Evolutionary conservation across 1,139 yeast genomes (phyloP).

Genomic region (Entelexis paramagnoliae): DNA sequence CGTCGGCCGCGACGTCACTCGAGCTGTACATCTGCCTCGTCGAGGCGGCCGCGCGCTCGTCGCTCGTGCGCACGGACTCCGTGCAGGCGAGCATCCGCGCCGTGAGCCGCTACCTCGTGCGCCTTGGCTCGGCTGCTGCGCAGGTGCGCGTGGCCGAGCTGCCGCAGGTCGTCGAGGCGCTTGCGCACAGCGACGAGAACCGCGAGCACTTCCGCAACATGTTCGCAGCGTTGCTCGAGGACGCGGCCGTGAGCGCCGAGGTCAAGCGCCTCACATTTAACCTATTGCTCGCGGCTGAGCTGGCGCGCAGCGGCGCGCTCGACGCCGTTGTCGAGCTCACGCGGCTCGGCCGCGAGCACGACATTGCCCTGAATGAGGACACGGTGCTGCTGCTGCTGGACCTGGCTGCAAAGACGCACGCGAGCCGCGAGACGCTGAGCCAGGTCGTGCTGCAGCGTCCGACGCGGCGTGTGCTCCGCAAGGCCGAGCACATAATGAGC

Average conservation of each 20-base stretch:
- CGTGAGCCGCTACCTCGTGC: constrained; percentile 22
- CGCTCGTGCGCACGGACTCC: constrained; percentile 17
- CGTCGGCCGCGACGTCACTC: constrained; percentile 9
- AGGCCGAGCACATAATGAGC: constrained; percentile 3
- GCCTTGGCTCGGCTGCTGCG: constrained; percentile 25
- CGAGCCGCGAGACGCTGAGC: constrained; percentile 4
- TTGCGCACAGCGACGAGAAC: constrained; percentile 34
- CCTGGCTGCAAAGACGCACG: constrained; percentile 3
- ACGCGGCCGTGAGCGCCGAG: constrained; percentile 20
- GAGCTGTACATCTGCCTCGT: constrained; percentile 25
- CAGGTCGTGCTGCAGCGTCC: constrained; percentile 10
- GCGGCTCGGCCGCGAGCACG: constrained; percentile 17
- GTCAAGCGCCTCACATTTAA: constrained; percentile 27
- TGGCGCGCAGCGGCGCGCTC: constrained; percentile 6
- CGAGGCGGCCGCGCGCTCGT: constrained; percentile 26
- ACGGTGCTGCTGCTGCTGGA: constrained; percentile 18
- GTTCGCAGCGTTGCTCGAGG: constrained; percentile 19
- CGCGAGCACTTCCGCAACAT: constrained; percentile 55
- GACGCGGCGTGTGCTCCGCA: constrained; percentile 1
- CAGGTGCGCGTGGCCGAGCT: constrained; percentile 22
- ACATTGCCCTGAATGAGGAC: constrained; percentile 25
- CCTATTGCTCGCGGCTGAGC: constrained; percentile 22
- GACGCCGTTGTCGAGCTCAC: constrained; percentile 20
- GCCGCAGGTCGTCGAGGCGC: constrained; percentile 22
- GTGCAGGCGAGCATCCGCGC: constrained; percentile 18